These are phyloP conservation scores for Starmerella roubikii DNA, from an alignment of 805 yeast genomes.

Conservation along the genomic window DNA sequence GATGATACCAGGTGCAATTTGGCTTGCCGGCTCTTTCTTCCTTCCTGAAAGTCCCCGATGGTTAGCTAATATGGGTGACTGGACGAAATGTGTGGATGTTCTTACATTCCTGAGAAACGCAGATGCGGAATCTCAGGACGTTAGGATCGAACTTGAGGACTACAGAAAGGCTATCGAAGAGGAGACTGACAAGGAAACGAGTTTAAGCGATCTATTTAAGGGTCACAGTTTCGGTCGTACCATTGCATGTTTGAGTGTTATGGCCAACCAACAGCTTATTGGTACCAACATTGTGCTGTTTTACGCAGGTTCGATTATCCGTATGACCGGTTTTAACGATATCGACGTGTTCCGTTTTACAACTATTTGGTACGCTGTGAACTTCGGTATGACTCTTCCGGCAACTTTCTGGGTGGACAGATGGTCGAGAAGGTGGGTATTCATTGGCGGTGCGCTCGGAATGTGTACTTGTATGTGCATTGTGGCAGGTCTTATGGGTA, in stretches of 20 bases:
- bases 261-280: constrained; percentile 47
- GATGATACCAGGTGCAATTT: constrained; percentile 38
- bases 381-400: constrained; percentile 42
- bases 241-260: constrained; percentile 26
- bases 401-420: constrained; percentile 43
- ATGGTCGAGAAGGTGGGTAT: constrained; percentile 51
- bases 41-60: constrained; percentile 33
- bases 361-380: constrained; percentile 33
- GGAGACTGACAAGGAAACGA: constrained; percentile 36
- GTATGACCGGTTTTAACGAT: constrained; percentile 36
- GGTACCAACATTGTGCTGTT: constrained; percentile 63
- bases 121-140: constrained; percentile 29
- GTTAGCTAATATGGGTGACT: constrained; percentile 36
- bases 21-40: constrained; percentile 31
- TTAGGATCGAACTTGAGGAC: constrained; percentile 43
- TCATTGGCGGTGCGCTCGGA: constrained; percentile 48
- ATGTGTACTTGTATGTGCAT: constrained; percentile 52
- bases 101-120: constrained; percentile 26
- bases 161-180: constrained; percentile 42
- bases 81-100: constrained; percentile 29
- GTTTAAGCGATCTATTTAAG: constrained; percentile 38
- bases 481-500: constrained; percentile 38
- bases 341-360: constrained; percentile 42
- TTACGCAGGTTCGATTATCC: constrained; percentile 45
- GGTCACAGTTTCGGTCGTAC: constrained; percentile 21